Percentiles rank a stretch among this genome's conserved stretches.
These are phyloP conservation scores for Misopates orontium DNA, from an alignment of 257 asterid genomes.

Conservation along the genomic window DNA sequence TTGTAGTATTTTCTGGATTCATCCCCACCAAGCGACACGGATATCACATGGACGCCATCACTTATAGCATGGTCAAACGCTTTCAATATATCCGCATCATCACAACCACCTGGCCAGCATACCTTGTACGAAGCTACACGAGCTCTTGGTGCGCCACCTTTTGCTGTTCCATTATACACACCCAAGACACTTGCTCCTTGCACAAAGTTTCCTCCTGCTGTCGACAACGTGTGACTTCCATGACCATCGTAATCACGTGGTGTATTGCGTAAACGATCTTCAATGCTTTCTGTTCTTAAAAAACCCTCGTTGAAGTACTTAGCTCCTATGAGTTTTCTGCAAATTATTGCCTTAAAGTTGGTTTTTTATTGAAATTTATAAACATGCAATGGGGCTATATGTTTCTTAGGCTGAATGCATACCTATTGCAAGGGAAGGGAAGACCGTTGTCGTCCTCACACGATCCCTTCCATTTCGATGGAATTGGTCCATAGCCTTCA, in stretches of 20 bases:
- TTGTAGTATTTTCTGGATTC: constrained; percentile 14
- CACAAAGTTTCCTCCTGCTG: constrained; percentile 77
- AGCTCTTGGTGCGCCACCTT: constrained; percentile 78
- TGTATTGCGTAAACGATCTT: not conserved
- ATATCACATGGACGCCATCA: constrained; percentile 75
- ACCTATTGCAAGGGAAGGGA: constrained; percentile 62
- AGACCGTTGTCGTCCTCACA: constrained; percentile 37
- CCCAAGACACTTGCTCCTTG: constrained; percentile 54
- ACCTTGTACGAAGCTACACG: constrained; percentile 71
- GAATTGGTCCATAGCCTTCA: constrained; percentile 62
- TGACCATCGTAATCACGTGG: constrained; percentile 62
- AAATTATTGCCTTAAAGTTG: too few relatives aligned
- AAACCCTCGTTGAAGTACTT: constrained; percentile 63
- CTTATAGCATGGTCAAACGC: constrained; percentile 61
- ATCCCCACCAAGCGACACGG: constrained; percentile 61
- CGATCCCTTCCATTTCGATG: constrained; percentile 73
- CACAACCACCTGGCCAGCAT: constrained; percentile 55
- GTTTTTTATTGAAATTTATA: too few relatives aligned
- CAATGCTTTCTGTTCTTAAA: not conserved
- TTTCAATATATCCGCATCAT: constrained; percentile 52
- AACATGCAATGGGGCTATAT: too few relatives aligned
- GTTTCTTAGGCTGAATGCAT: not conserved
- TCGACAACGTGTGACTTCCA: constrained; percentile 81
- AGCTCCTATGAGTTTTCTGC: constrained; percentile 80
- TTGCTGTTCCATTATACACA: constrained; percentile 56